Evolutionary conservation across 257 asterid species (phyloP).

Genomic region (Lycium barbarum): DNA sequence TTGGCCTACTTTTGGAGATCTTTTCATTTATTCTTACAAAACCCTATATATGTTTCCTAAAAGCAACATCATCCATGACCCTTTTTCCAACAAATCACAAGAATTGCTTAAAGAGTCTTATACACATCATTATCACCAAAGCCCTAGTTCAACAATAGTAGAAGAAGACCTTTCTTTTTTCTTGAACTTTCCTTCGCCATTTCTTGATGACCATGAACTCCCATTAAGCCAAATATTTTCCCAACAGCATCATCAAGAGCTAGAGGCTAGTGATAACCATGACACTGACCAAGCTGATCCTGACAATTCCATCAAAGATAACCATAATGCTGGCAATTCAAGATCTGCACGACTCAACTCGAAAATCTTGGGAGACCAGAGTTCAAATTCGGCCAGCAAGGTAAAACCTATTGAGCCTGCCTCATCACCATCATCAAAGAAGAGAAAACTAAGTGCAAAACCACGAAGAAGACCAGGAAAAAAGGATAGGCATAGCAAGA

Average conservation of each 20-base stretch:
- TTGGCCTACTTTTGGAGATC: conserved; percentile 16
- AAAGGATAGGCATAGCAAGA: conserved; percentile 81
- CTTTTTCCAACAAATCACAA: conserved; percentile 30
- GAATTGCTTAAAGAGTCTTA: conserved; percentile 38
- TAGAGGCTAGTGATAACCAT: conserved; percentile 3
- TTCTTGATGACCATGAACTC: conserved; percentile 55
- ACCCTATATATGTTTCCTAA: conserved; percentile 44
- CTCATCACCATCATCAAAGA: conserved; percentile 3
- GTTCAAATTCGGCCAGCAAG: neutral
- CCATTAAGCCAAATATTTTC: conserved; percentile 49
- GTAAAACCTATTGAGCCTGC: neutral
- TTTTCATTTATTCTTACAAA: neutral
- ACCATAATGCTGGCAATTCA: neutral
- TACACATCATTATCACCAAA: conserved; percentile 38
- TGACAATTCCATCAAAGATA: neutral
- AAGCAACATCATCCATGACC: conserved; percentile 41
- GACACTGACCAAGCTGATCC: neutral
- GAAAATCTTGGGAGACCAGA: neutral
- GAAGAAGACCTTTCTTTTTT: conserved; percentile 38
- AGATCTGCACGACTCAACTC: neutral
- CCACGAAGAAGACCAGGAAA: conserved; percentile 63
- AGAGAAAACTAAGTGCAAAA: conserved; percentile 36
- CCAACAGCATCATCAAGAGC: conserved; percentile 38
- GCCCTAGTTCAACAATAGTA: conserved; percentile 28
- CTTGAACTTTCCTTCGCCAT: conserved; percentile 52